Evolutionary conservation across 345 rosid genomes (phyloP).

Genomic region (Camelina sativa): DNA sequence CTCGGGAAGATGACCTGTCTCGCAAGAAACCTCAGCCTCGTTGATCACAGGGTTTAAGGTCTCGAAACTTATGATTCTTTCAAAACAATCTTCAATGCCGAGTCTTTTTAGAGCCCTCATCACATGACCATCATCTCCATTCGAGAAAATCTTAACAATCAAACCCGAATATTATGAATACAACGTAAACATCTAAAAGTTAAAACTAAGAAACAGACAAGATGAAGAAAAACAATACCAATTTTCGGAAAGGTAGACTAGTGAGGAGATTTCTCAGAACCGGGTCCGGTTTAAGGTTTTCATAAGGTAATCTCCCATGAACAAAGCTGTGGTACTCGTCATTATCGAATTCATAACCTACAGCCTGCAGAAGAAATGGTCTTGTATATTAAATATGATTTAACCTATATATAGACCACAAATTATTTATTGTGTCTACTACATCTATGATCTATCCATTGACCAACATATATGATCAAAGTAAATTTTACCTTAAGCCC

Average conservation of each 20-base stretch:
- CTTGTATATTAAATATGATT: neutral
- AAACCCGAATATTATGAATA: neutral
- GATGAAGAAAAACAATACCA: conserved; percentile 50
- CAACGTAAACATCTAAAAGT: neutral
- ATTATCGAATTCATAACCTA: conserved; percentile 79
- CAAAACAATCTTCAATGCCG: conserved; percentile 86
- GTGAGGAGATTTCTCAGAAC: conserved; percentile 69
- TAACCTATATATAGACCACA: neutral
- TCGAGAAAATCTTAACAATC: conserved; percentile 72
- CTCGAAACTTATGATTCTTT: conserved; percentile 90
- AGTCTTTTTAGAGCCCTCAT: conserved; percentile 68
- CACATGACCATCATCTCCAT: conserved; percentile 80
- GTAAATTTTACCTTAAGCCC: conserved; percentile 70
- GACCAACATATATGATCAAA: neutral
- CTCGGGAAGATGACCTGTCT: conserved; percentile 45
- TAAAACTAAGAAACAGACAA: neutral
- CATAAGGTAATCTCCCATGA: conserved; percentile 84
- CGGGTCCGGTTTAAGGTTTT: conserved; percentile 79
- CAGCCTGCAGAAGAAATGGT: conserved; percentile 53
- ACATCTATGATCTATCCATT: neutral
- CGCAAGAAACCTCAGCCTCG: conserved; percentile 27
- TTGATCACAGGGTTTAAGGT: conserved; percentile 67
- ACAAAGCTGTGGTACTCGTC: conserved; percentile 82
- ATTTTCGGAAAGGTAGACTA: conserved; percentile 69
- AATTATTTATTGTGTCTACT: neutral